Evolutionary conservation across 495 filamentous ascomycete species (phyloP).

Genomic region (Aspergillus cavernicola): DNA sequence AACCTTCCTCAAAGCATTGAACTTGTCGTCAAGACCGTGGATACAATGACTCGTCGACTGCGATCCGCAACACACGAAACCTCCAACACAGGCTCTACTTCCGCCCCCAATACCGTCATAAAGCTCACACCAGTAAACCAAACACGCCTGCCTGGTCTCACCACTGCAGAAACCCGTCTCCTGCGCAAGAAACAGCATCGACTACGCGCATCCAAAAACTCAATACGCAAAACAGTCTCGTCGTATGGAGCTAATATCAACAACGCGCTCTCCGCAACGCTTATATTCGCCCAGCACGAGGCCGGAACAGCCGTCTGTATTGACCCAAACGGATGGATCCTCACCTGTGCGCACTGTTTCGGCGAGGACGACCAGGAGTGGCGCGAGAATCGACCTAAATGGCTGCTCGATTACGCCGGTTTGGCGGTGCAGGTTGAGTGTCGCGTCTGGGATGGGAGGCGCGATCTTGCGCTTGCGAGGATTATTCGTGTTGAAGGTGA

Average conservation of each 20-base stretch:
- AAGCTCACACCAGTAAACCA: not conserved
- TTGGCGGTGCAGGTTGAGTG: conserved; percentile 4
- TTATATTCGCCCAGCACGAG: conserved; percentile 6
- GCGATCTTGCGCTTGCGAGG: conserved; percentile 3
- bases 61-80: no score
- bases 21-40: no score
- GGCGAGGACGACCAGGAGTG: conserved; percentile 2
- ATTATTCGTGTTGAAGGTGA: not conserved
- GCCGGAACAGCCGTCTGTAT: conserved; percentile 8
- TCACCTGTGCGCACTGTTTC: conserved; percentile 11
- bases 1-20: no score
- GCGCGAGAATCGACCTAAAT: not conserved
- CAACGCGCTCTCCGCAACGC: not conserved
- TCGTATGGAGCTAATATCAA: not conserved
- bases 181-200: conserved; percentile 3
- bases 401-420: not conserved
- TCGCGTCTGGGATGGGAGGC: not conserved
- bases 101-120: no score
- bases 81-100: no score
- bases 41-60: no score
- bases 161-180: not conserved
- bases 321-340: not conserved
- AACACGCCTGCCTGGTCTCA: not conserved
- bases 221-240: not conserved
- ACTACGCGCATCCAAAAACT: not conserved